Evolutionary conservation across 2,329 filamentous ascomycete species (phyloP), one percentile per base, ranked within the genome.

Genomic region (Aspergillus neoniger): DNA sequence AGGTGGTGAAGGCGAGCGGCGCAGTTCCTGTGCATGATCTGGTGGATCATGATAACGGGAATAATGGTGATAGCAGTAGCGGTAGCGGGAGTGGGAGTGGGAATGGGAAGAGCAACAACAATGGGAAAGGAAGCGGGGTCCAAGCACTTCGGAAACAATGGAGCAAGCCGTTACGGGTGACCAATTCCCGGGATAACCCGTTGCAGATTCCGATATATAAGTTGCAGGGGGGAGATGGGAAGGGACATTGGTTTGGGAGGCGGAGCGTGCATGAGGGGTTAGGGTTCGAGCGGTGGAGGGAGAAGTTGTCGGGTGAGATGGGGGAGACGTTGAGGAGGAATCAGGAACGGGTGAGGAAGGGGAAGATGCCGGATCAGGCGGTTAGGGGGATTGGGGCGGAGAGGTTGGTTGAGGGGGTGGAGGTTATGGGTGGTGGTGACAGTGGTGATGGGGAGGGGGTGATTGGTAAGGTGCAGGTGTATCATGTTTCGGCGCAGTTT

Each of bases 361-460:
- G 88, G 2, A 83, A 84, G 9, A 87, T 88, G 0, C 91, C 91
- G 0, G 88, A 88, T 58, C 89, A 89, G 3, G 91, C 88, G 66
- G 88, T 97, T 51, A 84, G 94, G 66, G 94, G 94, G 1, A 91
- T 97, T 70, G 91, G 91, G 1, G 92, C 90, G 1, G 92, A 96
- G 72, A 86, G 83, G 70, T 83, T 85, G 63, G 80, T 96, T 10
- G 92, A 91, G 74, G 82, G 85, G 57, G 79, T 83, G 47, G 79
- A 80, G 8, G 81, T 87, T 7, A 55, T 59, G 36, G 59, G 61
- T 43, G 30, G 19, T 19, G 50, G 23, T 47, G 58, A 14, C 5
- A 12, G 17, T 28, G 25, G 15, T 17, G 36, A 30, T 25, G 9
- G 43, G 17, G 43, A 41, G 36, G 38, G 28, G 14, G 55, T 66